Conservation (phyloP, 2,329 filamentous ascomycete genomes). For the Truncatella angustata region DNA sequence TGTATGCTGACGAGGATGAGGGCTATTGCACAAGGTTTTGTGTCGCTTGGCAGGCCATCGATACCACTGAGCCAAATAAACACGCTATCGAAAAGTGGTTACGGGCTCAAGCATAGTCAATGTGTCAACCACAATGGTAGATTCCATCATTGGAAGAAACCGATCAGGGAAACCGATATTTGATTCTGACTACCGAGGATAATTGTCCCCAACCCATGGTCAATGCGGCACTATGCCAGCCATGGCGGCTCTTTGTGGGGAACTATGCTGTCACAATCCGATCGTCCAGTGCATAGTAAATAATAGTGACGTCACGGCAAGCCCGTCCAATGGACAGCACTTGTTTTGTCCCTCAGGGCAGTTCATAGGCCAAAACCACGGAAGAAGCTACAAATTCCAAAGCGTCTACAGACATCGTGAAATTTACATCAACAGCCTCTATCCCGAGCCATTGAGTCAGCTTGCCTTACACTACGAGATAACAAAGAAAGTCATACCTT, state of each 20-base stretch:
- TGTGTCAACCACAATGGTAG: no score
- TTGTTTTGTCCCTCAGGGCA: background rate
- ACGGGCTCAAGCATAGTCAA: no score
- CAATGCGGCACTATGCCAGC: background rate
- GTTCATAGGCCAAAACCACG: background rate
- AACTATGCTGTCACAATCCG: background rate
- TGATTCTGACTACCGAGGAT: background rate
- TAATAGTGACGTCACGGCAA: conserved; percentile 8
- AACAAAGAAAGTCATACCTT: no score
- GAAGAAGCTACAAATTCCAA: background rate
- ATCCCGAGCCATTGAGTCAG: background rate
- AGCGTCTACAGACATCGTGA: background rate
- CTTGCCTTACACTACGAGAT: no score
- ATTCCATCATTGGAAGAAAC: no score
- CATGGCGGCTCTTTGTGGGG: background rate
- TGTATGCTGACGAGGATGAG: no score
- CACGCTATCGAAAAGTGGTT: no score
- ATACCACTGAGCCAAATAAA: no score
- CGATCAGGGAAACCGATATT: no score
- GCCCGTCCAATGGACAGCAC: conserved; percentile 3
- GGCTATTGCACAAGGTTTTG: no score
- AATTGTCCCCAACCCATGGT: background rate
- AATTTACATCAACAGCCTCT: background rate
- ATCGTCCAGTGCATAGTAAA: background rate
- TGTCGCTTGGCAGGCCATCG: no score